These are phyloP conservation scores for Carpinus fangiana DNA, from an alignment of 306 rosid species.

Conservation along the genomic window DNA sequence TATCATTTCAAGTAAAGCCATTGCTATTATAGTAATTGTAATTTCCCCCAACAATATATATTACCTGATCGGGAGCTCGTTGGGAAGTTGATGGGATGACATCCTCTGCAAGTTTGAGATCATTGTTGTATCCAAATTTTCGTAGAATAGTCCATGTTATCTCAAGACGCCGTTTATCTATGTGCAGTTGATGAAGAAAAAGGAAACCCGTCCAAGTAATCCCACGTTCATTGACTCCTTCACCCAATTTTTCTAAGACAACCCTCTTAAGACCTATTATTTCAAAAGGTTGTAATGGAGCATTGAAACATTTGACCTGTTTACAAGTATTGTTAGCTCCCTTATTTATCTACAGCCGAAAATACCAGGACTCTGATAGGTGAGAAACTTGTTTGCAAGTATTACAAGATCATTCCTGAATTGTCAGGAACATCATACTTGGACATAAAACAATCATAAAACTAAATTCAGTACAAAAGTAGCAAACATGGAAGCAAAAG, in stretches of 20 bases:
- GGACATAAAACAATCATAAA: not conserved
- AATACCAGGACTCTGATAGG: conserved; percentile 1
- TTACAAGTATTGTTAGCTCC: conserved; percentile 29
- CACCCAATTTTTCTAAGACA: conserved; percentile 84
- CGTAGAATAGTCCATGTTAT: conserved; percentile 97
- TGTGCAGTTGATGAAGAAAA: conserved; percentile 92
- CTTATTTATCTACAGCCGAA: conserved; percentile 6
- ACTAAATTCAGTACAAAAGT: not conserved
- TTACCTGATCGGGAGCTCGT: conserved; percentile 86
- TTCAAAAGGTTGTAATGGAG: conserved; percentile 96
- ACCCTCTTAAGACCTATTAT: conserved; percentile 86
- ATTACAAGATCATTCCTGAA: not conserved
- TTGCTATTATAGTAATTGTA: not conserved
- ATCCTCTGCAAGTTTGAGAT: conserved; percentile 83
- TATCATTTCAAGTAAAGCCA: not conserved
- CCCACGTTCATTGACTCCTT: conserved; percentile 97
- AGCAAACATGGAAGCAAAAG: not conserved
- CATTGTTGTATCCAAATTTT: conserved; percentile 94
- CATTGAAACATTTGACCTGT: conserved; percentile 98
- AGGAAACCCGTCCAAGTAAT: conserved; percentile 95
- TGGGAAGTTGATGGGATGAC: conserved; percentile 62
- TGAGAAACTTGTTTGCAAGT: not conserved
- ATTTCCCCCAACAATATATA: conserved; percentile 1
- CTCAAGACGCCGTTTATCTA: conserved; percentile 95
- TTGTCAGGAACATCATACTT: not conserved